Evolutionary conservation across 768 basidiomycete genomes (phyloP).

Genomic region (Trametes cinnabarina): DNA sequence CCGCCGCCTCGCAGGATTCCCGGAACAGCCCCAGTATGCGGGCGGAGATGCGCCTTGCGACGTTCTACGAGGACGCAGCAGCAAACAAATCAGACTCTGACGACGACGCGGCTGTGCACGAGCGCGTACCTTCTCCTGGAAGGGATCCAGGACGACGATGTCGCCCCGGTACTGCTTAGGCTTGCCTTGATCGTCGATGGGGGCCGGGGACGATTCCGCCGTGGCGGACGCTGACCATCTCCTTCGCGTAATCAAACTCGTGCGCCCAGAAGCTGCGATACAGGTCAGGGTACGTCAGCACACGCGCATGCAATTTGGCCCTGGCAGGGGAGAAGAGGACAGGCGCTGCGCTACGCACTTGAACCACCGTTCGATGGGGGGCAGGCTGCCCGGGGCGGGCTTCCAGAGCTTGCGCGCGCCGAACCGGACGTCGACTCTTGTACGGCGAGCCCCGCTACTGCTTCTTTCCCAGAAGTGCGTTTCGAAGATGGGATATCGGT

Average conservation of each 20-base stretch:
- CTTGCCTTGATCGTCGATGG: not conserved
- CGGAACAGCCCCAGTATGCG: too few relatives aligned
- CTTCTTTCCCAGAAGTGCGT: constrained; percentile 32
- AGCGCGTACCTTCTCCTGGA: not conserved
- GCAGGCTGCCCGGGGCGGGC: constrained; percentile 18
- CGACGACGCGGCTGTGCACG: too few relatives aligned
- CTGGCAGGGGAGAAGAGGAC: too few relatives aligned
- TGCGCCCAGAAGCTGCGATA: constrained; percentile 45
- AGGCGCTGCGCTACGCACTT: constrained; percentile 29
- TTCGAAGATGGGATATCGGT: constrained; percentile 3
- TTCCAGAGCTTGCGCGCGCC: constrained; percentile 12
- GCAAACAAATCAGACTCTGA: too few relatives aligned
- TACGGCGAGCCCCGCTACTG: constrained; percentile 1
- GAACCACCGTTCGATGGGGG: constrained; percentile 42
- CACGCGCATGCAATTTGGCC: too few relatives aligned
- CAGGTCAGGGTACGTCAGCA: too few relatives aligned
- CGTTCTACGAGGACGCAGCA: too few relatives aligned
- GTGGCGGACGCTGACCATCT: constrained; percentile 38
- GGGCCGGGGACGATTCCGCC: constrained; percentile 36
- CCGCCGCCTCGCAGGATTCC: too few relatives aligned
- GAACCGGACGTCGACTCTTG: constrained; percentile 27
- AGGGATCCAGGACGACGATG: constrained; percentile 8
- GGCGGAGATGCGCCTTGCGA: too few relatives aligned
- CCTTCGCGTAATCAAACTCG: constrained; percentile 34
- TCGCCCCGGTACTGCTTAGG: not conserved